These are phyloP conservation scores for Nicotiana paniculata DNA, from an alignment of 257 asterid genomes.

Conservation along the genomic window DNA sequence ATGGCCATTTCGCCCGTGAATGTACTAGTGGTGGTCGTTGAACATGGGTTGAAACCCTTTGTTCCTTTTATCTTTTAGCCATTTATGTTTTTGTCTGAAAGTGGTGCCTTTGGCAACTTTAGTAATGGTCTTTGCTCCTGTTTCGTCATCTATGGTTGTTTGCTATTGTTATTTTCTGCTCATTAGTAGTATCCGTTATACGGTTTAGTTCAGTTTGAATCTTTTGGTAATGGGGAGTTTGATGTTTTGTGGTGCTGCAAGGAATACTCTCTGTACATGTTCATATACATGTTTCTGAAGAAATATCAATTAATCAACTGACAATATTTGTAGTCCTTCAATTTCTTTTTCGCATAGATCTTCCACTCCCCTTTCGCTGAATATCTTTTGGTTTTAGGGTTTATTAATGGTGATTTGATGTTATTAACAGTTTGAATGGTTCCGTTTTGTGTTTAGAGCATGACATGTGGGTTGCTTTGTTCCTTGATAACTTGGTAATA, in stretches of 20 bases:
- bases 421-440: not conserved
- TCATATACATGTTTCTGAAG: not conserved
- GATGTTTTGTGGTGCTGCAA: not conserved
- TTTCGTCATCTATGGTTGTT: not conserved
- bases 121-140: not conserved
- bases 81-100: not conserved
- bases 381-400: not conserved
- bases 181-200: not conserved
- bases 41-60: not conserved
- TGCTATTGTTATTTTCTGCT: not conserved
- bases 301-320: not conserved
- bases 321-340: not conserved
- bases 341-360: not conserved
- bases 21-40: slow-evolving; percentile 39
- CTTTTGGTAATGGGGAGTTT: not conserved
- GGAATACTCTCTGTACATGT: slow-evolving; percentile 3
- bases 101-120: not conserved
- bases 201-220: not conserved
- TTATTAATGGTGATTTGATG: not conserved
- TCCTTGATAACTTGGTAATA: no score
- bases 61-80: not conserved
- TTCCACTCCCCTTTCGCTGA: not conserved
- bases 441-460: no score
- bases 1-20: slow-evolving; percentile 59
- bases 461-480: no score